Percentiles rank a stretch among this genome's conserved stretches.
Evolutionary conservation across 345 rosid species (phyloP).

Genomic region (Brassica incana): DNA sequence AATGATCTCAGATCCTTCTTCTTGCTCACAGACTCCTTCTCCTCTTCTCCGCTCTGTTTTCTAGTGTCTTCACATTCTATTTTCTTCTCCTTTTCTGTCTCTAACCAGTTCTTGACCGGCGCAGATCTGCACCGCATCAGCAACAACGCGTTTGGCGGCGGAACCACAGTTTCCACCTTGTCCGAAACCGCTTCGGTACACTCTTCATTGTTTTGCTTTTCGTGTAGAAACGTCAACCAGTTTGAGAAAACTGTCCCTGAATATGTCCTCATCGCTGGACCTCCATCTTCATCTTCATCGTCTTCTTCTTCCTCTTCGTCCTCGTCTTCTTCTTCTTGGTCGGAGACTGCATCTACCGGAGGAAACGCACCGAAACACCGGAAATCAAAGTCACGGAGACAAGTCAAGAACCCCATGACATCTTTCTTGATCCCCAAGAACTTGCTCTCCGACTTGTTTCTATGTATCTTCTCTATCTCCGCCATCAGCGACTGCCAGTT

Average conservation of each 20-base stretch:
- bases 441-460: constrained; percentile 48
- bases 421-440: constrained; percentile 75
- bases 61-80: constrained; percentile 4
- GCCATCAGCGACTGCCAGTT: constrained; percentile 84
- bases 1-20: constrained; percentile 51
- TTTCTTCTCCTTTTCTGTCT: constrained; percentile 35
- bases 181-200: constrained; percentile 17
- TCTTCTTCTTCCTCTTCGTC: constrained; percentile 52
- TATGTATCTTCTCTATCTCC: constrained; percentile 65
- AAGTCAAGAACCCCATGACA: constrained; percentile 64
- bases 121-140: constrained; percentile 88
- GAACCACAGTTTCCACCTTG: constrained; percentile 44
- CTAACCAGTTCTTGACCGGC: constrained; percentile 63
- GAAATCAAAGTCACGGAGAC: constrained; percentile 62
- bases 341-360: constrained; percentile 43
- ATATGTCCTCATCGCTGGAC: constrained; percentile 28
- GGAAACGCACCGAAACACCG: constrained; percentile 72
- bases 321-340: constrained; percentile 39
- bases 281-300: constrained; percentile 32
- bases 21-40: constrained; percentile 27
- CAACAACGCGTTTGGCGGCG: constrained; percentile 76
- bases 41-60: constrained; percentile 23
- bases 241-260: constrained; percentile 60
- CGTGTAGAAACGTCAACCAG: constrained; percentile 78
- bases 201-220: constrained; percentile 39